Evolutionary conservation across 257 asterid genomes (phyloP), one percentile per base, ranked within the genome.

Genomic region (Capsicum chinense): DNA sequence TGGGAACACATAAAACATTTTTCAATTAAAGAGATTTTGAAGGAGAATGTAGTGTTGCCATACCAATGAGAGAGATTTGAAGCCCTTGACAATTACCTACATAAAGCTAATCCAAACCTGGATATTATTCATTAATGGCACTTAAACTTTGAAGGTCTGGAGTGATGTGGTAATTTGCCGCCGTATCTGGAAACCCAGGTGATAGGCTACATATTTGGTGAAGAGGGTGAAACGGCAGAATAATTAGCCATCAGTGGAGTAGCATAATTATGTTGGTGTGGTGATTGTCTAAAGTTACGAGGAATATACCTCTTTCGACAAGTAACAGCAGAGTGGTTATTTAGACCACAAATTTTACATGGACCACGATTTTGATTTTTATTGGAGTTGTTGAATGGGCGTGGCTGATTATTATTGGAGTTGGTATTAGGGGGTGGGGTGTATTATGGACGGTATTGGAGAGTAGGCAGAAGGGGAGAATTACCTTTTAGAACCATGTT

Each of bases 91-190:
- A 19, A 58, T 58, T 16, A 58, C 64, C 64, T 58, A 16, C 21
- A 2, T 58, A 26, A 2, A 58, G 9, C 8, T 58, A 9, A 58
- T 58, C 64, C 8, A 9, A 17, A 42, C 84, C 73, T 1, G 33
- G 42, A 64, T 81, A 42, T 4, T 62, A n/a, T n/a, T n/a, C 57
- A 4, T 44, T 21, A 0, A 54, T 56, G 35, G 56, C 11, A 63
- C 57, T 59, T 7, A 59, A 54, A 44, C 50, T 44, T 13, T 21
- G 26, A 80, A 80, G 44, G 44, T 26, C 62, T 44, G 37, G 68
- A 56, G 83, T 79, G 54, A 79, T 79, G 54, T 79, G 83, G 13
- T 79, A 48, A 11, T 17, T 79, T 10, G 56, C 71, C 5, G 70
- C 42, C 6, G 57, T 57, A 33, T 80, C 57, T 7, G 11, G 71